Percentiles rank a stretch among this genome's conserved stretches.
These are phyloP conservation scores for Colletotrichum euphorbiae DNA, from an alignment of 2,329 filamentous ascomycete species.

Conservation along the genomic window DNA sequence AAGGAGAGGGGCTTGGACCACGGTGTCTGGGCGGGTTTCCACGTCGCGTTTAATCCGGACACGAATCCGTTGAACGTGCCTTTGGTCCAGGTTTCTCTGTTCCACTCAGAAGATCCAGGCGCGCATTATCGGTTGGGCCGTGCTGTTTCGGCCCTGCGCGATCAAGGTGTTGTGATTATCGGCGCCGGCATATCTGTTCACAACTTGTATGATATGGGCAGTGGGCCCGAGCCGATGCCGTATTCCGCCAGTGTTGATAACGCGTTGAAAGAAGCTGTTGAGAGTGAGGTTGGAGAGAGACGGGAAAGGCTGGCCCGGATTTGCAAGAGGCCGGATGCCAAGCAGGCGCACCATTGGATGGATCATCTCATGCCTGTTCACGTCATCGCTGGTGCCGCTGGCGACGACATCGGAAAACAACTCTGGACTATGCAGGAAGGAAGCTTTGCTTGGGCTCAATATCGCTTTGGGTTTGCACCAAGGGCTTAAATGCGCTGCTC, in stretches of 20 bases:
- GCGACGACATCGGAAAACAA: conserved; percentile 55
- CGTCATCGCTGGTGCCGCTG: conserved; percentile 59
- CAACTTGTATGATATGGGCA: conserved; percentile 69
- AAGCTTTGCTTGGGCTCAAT: conserved; percentile 60
- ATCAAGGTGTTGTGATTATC: conserved; percentile 76
- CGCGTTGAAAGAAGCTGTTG: conserved; percentile 55
- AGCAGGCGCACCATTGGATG: conserved; percentile 61
- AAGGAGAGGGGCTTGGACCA: conserved; percentile 77
- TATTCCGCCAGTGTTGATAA: conserved; percentile 74
- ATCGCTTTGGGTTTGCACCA: conserved; percentile 53
- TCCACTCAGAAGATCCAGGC: conserved; percentile 71
- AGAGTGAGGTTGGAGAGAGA: conserved; percentile 52
- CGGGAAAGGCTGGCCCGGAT: conserved; percentile 55
- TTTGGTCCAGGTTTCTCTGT: conserved; percentile 79
- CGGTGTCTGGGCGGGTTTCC: conserved; percentile 79
- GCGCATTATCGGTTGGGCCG: conserved; percentile 76
- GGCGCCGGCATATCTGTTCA: conserved; percentile 82
- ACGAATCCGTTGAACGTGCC: conserved; percentile 73
- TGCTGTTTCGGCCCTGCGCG: conserved; percentile 73
- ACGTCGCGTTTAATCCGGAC: conserved; percentile 70
- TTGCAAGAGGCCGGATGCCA: conserved; percentile 57
- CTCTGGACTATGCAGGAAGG: conserved; percentile 60
- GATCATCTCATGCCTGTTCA: conserved; percentile 63
- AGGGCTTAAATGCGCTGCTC: not conserved
- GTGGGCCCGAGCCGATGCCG: conserved; percentile 58